Evolutionary conservation across 176 grass and related monocot genomes (phyloP).

Genomic region (Otatea glauca): DNA sequence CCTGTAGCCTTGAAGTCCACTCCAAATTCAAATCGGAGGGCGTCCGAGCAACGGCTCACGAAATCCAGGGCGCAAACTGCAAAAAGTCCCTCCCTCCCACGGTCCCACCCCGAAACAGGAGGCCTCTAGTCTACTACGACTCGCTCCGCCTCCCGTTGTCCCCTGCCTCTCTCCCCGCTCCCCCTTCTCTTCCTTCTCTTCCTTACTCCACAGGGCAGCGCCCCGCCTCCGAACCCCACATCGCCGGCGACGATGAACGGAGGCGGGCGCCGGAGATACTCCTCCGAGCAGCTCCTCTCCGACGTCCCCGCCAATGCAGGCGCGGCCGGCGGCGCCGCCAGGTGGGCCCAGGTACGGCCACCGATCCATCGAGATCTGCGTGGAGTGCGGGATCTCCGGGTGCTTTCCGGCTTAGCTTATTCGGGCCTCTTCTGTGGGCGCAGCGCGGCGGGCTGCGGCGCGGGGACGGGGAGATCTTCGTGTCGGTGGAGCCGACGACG

Average conservation of each 20-base stretch:
- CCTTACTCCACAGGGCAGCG: conserved; percentile 25
- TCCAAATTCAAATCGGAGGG: conserved; percentile 59
- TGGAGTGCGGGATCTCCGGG: conserved; percentile 28
- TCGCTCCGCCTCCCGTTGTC: conserved; percentile 48
- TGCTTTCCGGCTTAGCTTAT: conserved; percentile 1
- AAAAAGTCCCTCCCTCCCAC: neutral
- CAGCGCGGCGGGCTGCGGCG: conserved; percentile 62
- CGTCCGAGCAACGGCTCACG: neutral
- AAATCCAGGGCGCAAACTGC: conserved; percentile 28
- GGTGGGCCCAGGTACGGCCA: conserved; percentile 57
- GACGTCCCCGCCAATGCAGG: conserved; percentile 58
- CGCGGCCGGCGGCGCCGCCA: conserved; percentile 43
- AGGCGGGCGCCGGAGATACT: conserved; percentile 56
- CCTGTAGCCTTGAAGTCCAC: conserved; percentile 40
- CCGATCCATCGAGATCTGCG: conserved; percentile 42
- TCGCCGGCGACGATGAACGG: conserved; percentile 58
- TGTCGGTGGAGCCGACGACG: conserved; percentile 75
- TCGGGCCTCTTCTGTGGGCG: conserved; percentile 25
- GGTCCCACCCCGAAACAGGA: neutral
- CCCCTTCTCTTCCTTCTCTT: neutral
- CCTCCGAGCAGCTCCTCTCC: conserved; percentile 80
- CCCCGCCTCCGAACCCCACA: conserved; percentile 1
- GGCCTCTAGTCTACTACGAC: neutral
- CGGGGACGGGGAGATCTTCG: conserved; percentile 70
- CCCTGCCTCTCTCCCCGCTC: neutral